Conservation (phyloP, 768 basidiomycete species). For the Panus rudis region DNA sequence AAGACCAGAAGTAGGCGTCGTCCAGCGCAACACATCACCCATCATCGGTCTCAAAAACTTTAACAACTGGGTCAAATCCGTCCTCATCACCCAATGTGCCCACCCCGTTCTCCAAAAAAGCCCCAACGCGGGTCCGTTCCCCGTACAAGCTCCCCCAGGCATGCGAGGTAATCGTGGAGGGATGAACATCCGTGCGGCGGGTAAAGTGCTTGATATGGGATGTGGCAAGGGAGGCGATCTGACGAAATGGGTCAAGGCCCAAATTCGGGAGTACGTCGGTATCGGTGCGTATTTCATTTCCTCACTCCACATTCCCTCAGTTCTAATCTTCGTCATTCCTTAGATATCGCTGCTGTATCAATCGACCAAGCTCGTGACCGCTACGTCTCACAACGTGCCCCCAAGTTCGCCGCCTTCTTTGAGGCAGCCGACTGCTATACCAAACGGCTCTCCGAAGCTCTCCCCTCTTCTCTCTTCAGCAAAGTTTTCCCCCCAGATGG, state of each 20-base stretch:
- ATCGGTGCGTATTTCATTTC: slow-evolving; percentile 48
- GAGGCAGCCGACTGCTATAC: slow-evolving; percentile 86
- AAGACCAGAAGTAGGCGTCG: slow-evolving; percentile 85
- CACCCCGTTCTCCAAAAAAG: slow-evolving; percentile 55
- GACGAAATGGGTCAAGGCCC: slow-evolving; percentile 90
- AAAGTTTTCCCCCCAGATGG: slow-evolving; percentile 37
- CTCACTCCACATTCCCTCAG: background rate
- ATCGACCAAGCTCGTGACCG: slow-evolving; percentile 81
- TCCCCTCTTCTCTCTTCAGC: slow-evolving; percentile 29
- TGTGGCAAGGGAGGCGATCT: slow-evolving; percentile 99
- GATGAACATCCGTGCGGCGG: slow-evolving; percentile 31
- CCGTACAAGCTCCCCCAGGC: slow-evolving; percentile 17
- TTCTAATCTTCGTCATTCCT: slow-evolving; percentile 1
- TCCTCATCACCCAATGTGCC: slow-evolving; percentile 87
- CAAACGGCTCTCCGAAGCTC: slow-evolving; percentile 59
- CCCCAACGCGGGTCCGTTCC: slow-evolving; percentile 11
- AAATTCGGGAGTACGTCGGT: slow-evolving; percentile 70
- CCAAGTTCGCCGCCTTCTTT: slow-evolving; percentile 73
- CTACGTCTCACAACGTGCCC: slow-evolving; percentile 44
- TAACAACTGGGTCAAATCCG: slow-evolving; percentile 99
- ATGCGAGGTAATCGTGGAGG: slow-evolving; percentile 5
- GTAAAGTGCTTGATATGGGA: slow-evolving; percentile 91
- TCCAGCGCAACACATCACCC: slow-evolving; percentile 79
- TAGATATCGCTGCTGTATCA: slow-evolving; percentile 88
- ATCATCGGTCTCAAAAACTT: slow-evolving; percentile 97